Evolutionary conservation across 371 early-diverging fungal genomes (phyloP).

Genomic region (Syncephalastrum racemosum): DNA sequence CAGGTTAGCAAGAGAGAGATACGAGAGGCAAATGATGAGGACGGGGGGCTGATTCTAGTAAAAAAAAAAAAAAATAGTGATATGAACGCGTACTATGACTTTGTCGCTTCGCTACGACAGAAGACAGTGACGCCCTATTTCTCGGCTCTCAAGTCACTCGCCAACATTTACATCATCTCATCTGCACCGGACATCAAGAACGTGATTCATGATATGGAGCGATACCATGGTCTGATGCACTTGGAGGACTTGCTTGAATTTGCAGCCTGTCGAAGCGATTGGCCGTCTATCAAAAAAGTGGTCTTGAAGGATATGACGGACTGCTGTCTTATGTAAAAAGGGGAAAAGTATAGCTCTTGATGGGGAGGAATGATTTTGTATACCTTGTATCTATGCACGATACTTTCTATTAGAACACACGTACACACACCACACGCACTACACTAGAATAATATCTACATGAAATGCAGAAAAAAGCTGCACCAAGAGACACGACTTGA

Average conservation of each 20-base stretch:
- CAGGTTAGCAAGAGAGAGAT: conserved; percentile 36
- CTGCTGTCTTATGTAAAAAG: conserved; percentile 59
- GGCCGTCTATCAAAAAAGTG: conserved; percentile 77
- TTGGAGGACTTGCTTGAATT: conserved; percentile 93
- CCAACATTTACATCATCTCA: conserved; percentile 88
- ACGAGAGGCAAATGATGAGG: background rate
- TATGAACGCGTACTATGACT: conserved; percentile 80
- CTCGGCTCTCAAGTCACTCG: conserved; percentile 86
- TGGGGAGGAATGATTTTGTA: no score
- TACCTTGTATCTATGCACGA: no score
- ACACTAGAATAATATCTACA: no score
- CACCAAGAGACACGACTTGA: no score
- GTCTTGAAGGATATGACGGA: conserved; percentile 80
- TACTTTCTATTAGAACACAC: no score
- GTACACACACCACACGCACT: no score
- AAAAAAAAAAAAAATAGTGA: conserved; percentile 54
- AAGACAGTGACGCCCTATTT: conserved; percentile 77
- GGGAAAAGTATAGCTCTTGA: background rate
- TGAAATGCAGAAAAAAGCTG: no score
- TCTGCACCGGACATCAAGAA: conserved; percentile 78
- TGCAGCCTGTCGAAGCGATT: conserved; percentile 85
- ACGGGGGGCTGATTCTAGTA: background rate
- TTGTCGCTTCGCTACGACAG: conserved; percentile 60
- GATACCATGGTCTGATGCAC: conserved; percentile 83
- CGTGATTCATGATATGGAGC: conserved; percentile 81